Evolutionary conservation across 495 filamentous ascomycete species (phyloP).

Genomic region (Aspergillus cavernicola): DNA sequence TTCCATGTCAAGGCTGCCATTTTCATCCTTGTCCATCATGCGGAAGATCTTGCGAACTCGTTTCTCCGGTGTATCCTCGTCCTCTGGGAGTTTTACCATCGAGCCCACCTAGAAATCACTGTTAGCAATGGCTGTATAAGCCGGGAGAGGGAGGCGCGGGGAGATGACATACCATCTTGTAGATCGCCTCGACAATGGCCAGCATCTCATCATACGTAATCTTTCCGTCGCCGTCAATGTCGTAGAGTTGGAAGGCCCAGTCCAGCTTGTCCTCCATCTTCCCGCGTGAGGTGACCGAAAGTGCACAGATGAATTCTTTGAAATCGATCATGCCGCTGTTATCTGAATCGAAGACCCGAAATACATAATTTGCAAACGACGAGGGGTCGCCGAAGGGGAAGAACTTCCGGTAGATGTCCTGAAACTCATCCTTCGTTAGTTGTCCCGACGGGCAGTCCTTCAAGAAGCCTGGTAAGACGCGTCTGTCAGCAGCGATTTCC

Average conservation of each 20-base stretch:
- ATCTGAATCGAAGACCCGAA: conserved; percentile 98
- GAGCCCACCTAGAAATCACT: conserved; percentile 71
- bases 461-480: conserved; percentile 68
- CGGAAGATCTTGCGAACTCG: conserved; percentile 96
- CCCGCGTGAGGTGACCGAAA: conserved; percentile 93
- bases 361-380: conserved; percentile 97
- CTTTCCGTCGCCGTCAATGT: conserved; percentile 98
- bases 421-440: conserved; percentile 96
- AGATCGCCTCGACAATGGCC: conserved; percentile 96
- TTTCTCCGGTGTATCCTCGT: conserved; percentile 98
- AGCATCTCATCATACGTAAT: conserved; percentile 99
- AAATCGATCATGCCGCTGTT: conserved; percentile 98
- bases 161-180: conserved; percentile 81
- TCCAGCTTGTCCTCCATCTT: conserved; percentile 99
- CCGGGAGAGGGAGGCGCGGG: neutral
- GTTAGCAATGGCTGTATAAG: conserved; percentile 9
- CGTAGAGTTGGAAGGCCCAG: conserved; percentile 99
- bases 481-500: neutral
- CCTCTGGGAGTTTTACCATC: conserved; percentile 97
- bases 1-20: conserved; percentile 85
- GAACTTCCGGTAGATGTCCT: conserved; percentile 99
- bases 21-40: conserved; percentile 99
- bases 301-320: conserved; percentile 98
- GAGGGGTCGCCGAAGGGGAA: conserved; percentile 98
- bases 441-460: conserved; percentile 97